phyloP scores from a whole-genome alignment of 371 early-diverging fungal species.

The Rhizomucor pusillus region DNA sequence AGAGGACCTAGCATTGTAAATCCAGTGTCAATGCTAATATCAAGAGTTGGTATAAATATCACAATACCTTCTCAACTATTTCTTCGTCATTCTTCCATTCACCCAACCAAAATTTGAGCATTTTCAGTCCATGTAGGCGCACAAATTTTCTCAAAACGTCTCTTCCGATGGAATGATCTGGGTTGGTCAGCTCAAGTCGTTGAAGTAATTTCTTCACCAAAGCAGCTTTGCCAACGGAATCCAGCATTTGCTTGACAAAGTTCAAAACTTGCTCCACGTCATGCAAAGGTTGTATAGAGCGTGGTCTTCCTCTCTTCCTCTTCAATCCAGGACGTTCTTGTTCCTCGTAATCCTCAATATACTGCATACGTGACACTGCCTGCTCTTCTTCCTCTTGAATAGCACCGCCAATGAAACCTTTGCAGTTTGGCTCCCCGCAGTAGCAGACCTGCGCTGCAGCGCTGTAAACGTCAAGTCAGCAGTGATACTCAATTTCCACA shows the following conservation, averaged over 20 bases:
- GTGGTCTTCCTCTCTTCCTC: constrained; percentile 31
- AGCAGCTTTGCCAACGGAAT: constrained; percentile 55
- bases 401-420: constrained; percentile 86
- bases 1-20: constrained; percentile 9
- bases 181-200: constrained; percentile 35
- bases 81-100: constrained; percentile 46
- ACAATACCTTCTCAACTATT: constrained; percentile 32
- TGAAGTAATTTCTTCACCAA: constrained; percentile 49
- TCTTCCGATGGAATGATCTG: constrained; percentile 24
- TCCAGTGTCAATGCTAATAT: too few species aligned
- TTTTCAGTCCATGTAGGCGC: constrained; percentile 43
- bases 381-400: constrained; percentile 46
- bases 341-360: constrained; percentile 26
- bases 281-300: constrained; percentile 38
- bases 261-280: constrained; percentile 59
- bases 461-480: constrained; percentile 29
- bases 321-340: constrained; percentile 22
- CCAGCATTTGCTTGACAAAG: constrained; percentile 66
- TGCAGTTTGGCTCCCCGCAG: constrained; percentile 89
- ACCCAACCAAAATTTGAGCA: constrained; percentile 48
- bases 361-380: constrained; percentile 6
- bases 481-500: neutral
- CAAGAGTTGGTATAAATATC: neutral
- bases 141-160: constrained; percentile 43
- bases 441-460: constrained; percentile 89